Percentiles rank a stretch among this genome's conserved stretches.
phyloP scores from a whole-genome alignment of 805 yeast species.

The Diddensiella caesifluorescens region DNA sequence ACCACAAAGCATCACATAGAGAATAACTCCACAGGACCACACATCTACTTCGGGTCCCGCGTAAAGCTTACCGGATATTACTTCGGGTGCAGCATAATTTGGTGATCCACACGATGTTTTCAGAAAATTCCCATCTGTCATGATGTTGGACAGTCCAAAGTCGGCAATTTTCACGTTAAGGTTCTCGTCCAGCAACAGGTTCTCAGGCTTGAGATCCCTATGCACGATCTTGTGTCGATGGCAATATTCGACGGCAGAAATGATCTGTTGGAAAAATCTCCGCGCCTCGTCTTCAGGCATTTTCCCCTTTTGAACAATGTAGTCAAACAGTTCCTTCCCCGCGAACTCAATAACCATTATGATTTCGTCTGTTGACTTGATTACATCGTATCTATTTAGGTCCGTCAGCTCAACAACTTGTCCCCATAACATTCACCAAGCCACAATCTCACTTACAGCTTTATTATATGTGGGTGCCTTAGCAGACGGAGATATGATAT shows the following conservation, averaged over 20 bases:
- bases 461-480: slow-evolving; percentile 94
- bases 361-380: slow-evolving; percentile 90
- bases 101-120: slow-evolving; percentile 97
- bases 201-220: slow-evolving; percentile 94
- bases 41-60: slow-evolving; percentile 99
- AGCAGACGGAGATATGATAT: slow-evolving; percentile 80
- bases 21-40: slow-evolving; percentile 94
- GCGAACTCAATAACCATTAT: slow-evolving; percentile 97
- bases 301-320: slow-evolving; percentile 88
- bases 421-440: background rate
- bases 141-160: slow-evolving; percentile 88
- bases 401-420: background rate
- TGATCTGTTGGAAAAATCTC: slow-evolving; percentile 91
- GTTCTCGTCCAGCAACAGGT: slow-evolving; percentile 80
- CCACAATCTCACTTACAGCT: slow-evolving; percentile 48
- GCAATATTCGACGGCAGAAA: slow-evolving; percentile 94
- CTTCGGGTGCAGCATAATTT: slow-evolving; percentile 97
- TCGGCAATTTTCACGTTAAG: slow-evolving; percentile 93
- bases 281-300: slow-evolving; percentile 91
- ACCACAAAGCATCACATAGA: slow-evolving; percentile 94
- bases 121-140: slow-evolving; percentile 95
- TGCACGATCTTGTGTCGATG: slow-evolving; percentile 96
- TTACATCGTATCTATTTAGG: slow-evolving; percentile 63
- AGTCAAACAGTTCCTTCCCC: slow-evolving; percentile 92
- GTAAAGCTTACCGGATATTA: slow-evolving; percentile 85